These are phyloP conservation scores for Penicillium odoratum DNA, from an alignment of 495 filamentous ascomycete species.

Conservation along the genomic window DNA sequence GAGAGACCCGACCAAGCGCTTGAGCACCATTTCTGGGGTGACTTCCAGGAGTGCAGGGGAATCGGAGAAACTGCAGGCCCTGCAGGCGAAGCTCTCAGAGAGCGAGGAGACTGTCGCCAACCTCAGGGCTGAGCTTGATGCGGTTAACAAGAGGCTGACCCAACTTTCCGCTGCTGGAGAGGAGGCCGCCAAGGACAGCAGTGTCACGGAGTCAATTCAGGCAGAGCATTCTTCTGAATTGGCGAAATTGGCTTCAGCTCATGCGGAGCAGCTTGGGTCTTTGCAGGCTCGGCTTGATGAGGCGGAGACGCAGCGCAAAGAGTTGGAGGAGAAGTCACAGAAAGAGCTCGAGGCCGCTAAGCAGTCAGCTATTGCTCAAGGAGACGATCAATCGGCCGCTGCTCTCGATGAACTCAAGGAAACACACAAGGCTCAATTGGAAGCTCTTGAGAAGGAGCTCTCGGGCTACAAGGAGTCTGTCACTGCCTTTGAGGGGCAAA, in stretches of 20 bases:
- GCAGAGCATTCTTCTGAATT: slow-evolving; percentile 43
- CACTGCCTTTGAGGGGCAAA: slow-evolving; percentile 38
- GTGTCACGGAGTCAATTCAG: slow-evolving; percentile 30
- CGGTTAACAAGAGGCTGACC: slow-evolving; percentile 40
- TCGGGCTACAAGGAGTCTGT: slow-evolving; percentile 38
- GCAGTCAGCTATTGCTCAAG: slow-evolving; percentile 35
- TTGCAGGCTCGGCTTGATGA: slow-evolving; percentile 40
- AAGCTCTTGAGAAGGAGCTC: slow-evolving; percentile 39
- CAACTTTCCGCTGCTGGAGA: slow-evolving; percentile 36
- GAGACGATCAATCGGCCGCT: slow-evolving; percentile 35
- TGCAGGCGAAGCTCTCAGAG: slow-evolving; percentile 44
- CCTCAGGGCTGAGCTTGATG: slow-evolving; percentile 42
- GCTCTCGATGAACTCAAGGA: slow-evolving; percentile 43
- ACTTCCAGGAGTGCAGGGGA: slow-evolving; percentile 31
- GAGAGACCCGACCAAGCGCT: slow-evolving; percentile 34
- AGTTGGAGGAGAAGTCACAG: slow-evolving; percentile 41
- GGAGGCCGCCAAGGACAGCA: slow-evolving; percentile 23
- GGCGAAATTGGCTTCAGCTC: slow-evolving; percentile 34
- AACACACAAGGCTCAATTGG: slow-evolving; percentile 40
- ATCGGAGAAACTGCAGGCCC: slow-evolving; percentile 39
- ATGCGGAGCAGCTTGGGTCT: slow-evolving; percentile 39
- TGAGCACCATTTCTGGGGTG: slow-evolving; percentile 32
- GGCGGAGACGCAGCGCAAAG: slow-evolving; percentile 40
- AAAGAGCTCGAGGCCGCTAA: slow-evolving; percentile 45
- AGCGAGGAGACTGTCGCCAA: slow-evolving; percentile 43